These are phyloP conservation scores for Alectoria sarmentosa DNA, from an alignment of 495 filamentous ascomycete genomes.

Conservation along the genomic window DNA sequence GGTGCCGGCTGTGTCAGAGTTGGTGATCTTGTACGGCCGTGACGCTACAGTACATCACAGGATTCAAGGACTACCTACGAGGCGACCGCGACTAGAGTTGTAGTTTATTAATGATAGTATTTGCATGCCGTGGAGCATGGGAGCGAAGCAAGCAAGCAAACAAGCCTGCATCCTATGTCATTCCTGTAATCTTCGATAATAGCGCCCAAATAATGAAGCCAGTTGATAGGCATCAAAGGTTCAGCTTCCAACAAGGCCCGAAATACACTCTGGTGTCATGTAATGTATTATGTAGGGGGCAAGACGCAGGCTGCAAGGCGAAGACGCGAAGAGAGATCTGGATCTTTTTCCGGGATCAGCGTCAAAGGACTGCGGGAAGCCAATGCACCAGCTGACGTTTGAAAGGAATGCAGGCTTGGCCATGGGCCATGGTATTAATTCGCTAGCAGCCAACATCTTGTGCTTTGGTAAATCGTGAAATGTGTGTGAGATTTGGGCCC, in stretches of 20 bases:
- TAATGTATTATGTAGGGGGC: neutral
- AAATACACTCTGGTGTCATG: constrained; percentile 1
- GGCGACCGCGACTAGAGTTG: constrained; percentile 10
- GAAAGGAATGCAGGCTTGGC: constrained; percentile 1
- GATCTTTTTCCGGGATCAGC: constrained; percentile 2
- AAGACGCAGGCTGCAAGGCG: neutral
- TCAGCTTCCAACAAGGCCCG: constrained; percentile 2
- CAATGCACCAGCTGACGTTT: constrained; percentile 1
- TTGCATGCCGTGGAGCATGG: neutral
- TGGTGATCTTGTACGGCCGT: neutral
- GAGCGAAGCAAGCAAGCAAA: constrained; percentile 1
- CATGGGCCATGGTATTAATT: no score
- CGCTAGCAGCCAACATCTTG: neutral
- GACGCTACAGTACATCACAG: constrained; percentile 1
- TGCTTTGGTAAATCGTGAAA: neutral
- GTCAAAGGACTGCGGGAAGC: constrained; percentile 3
- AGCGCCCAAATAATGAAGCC: constrained; percentile 15
- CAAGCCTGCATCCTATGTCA: neutral
- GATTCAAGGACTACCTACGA: constrained; percentile 14
- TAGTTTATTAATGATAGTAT: neutral
- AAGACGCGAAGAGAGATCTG: constrained; percentile 5
- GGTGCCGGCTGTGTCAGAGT: constrained; percentile 12
- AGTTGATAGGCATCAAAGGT: constrained; percentile 8
- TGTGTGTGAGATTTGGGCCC: constrained; percentile 9
- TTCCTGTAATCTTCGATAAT: constrained; percentile 18